phyloP scores from a whole-genome alignment of 441 rosid species.

The Gossypium trilobum region DNA sequence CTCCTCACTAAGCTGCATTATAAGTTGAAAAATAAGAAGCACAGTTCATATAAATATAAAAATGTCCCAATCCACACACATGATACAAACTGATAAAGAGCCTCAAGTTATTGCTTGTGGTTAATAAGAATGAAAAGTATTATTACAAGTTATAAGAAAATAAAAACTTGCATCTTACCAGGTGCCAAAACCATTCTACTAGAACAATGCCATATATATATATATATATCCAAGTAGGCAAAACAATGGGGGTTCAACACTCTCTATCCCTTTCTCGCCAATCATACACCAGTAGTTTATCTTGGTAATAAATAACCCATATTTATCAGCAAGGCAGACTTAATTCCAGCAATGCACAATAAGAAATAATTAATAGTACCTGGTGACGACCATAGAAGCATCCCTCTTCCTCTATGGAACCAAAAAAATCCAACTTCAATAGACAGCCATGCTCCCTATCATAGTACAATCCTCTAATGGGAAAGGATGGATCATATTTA shows the following conservation, averaged over 20 bases:
- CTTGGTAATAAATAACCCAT: background rate
- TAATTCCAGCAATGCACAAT: background rate
- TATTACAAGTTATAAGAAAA: background rate
- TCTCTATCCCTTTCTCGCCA: background rate
- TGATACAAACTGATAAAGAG: background rate
- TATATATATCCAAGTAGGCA: background rate
- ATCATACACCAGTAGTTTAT: background rate
- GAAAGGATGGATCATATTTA: conserved; percentile 74
- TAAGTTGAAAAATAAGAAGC: conserved; percentile 2
- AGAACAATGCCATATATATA: background rate
- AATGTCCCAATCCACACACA: background rate
- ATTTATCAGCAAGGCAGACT: background rate
- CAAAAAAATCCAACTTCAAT: conserved; percentile 91
- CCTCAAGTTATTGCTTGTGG: background rate
- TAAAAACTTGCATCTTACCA: background rate
- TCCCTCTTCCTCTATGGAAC: conserved; percentile 89
- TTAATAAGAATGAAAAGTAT: background rate
- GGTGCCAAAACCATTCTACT: background rate
- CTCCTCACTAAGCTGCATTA: conserved; percentile 51
- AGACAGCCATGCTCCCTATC: conserved; percentile 80
- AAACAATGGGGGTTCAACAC: background rate
- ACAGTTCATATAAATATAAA: conserved; percentile 3
- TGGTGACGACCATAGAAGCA: conserved; percentile 85
- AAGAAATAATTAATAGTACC: conserved; percentile 33
- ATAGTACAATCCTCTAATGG: conserved; percentile 81